phyloP scores from a whole-genome alignment of 1,139 yeast genomes.

The Geotrichum reessii region DNA sequence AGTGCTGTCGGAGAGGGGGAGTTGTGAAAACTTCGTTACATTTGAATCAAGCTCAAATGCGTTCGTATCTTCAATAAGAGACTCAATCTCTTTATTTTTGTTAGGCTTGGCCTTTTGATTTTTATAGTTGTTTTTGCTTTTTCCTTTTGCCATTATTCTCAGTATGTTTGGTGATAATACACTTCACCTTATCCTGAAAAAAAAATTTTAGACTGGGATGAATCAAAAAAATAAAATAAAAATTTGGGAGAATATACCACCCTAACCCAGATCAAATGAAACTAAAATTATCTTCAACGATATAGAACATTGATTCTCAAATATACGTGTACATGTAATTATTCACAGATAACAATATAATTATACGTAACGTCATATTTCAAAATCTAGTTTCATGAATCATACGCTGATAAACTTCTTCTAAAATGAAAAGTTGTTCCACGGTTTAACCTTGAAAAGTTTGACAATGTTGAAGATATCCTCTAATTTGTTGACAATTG shows the following conservation, averaged over 20 bases:
- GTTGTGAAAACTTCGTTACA: slow-evolving; percentile 41
- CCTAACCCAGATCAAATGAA: neutral
- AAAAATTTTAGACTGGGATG: neutral
- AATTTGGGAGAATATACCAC: neutral
- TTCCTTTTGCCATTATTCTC: neutral
- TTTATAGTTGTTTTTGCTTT: neutral
- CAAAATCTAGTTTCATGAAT: slow-evolving; percentile 63
- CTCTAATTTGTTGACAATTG: slow-evolving; percentile 82
- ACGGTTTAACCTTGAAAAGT: slow-evolving; percentile 75
- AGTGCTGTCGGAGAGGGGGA: slow-evolving; percentile 68
- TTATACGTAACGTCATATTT: too few species aligned
- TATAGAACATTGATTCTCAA: too few species aligned
- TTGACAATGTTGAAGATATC: slow-evolving; percentile 76
- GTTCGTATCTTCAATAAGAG: neutral
- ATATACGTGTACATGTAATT: too few species aligned
- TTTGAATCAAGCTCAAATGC: slow-evolving; percentile 26
- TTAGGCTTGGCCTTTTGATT: neutral
- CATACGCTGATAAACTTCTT: slow-evolving; percentile 80
- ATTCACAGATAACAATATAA: too few species aligned
- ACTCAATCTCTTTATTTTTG: slow-evolving; percentile 4
- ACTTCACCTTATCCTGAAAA: neutral
- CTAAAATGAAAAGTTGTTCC: slow-evolving; percentile 88
- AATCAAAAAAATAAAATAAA: neutral
- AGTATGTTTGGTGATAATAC: neutral
- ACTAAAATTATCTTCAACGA: too few species aligned